Conservation (phyloP, 1,284 basidiomycete species). For the Fomitopsis pinicola region DNA sequence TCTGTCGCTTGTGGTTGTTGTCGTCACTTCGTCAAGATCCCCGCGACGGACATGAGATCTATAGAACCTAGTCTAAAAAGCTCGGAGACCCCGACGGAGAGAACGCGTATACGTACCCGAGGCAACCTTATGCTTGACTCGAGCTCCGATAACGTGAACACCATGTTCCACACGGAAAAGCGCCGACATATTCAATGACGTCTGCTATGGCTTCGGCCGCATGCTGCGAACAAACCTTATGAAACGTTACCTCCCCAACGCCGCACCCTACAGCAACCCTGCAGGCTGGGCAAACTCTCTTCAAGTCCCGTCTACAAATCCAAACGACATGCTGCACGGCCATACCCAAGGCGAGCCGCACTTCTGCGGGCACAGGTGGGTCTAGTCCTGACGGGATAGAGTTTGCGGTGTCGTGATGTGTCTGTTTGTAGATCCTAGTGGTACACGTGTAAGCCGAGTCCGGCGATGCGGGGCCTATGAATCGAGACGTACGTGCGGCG, state of each 20-base stretch:
- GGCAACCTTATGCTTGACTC: too few relatives aligned
- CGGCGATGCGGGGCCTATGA: not conserved
- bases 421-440: not conserved
- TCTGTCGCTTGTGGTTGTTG: not conserved
- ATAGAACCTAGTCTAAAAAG: too few relatives aligned
- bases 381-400: not conserved
- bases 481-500: not conserved
- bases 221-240: not conserved
- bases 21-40: not conserved
- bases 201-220: not conserved
- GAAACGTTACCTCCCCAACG: not conserved
- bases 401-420: not conserved
- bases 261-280: not conserved
- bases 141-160: too few relatives aligned
- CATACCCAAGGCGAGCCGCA: not conserved
- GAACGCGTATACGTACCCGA: too few relatives aligned
- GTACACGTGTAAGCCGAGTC: not conserved
- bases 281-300: not conserved
- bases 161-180: not conserved
- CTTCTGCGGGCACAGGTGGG: not conserved
- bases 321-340: too few relatives aligned
- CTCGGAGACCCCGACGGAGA: too few relatives aligned
- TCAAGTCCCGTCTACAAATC: not conserved
- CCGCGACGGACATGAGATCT: not conserved
- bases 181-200: not conserved